Evolutionary conservation across 176 grass and related monocot species (phyloP).

Genomic region (Eleusine coracana): DNA sequence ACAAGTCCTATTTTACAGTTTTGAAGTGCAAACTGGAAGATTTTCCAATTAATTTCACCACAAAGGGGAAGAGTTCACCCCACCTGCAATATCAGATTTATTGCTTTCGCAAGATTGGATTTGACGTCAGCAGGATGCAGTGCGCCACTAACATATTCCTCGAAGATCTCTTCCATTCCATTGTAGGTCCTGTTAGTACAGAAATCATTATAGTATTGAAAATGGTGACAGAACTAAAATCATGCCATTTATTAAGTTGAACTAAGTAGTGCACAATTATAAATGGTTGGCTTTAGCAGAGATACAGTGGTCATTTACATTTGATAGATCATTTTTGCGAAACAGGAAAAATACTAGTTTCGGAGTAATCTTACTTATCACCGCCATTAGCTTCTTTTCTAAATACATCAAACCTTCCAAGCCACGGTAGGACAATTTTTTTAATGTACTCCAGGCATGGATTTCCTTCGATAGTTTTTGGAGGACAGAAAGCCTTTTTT

Average conservation of each 20-base stretch:
- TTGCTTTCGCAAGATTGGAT: conserved; percentile 51
- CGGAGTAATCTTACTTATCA: not conserved
- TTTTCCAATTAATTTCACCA: too few relatives aligned
- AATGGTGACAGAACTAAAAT: not conserved
- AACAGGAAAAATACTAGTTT: too few relatives aligned
- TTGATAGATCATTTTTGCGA: too few relatives aligned
- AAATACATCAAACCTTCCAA: not conserved
- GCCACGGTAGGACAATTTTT: not conserved
- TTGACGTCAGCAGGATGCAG: conserved; percentile 66
- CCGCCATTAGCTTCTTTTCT: not conserved
- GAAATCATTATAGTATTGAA: not conserved
- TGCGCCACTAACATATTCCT: conserved; percentile 52
- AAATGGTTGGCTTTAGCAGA: not conserved
- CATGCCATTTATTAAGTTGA: not conserved
- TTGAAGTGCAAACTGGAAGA: too few relatives aligned
- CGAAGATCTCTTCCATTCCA: conserved; percentile 46
- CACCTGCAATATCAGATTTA: conserved; percentile 66
- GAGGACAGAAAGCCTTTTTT: not conserved
- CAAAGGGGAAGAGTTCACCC: not conserved
- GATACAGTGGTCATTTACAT: too few relatives aligned
- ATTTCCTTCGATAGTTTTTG: not conserved
- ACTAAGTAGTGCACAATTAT: not conserved
- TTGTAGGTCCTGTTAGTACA: conserved; percentile 40
- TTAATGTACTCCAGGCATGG: not conserved
- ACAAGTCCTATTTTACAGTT: not conserved